These are phyloP conservation scores for Berberis vulgaris DNA, from an alignment of 164 flowering plant genomes.

Conservation along the genomic window DNA sequence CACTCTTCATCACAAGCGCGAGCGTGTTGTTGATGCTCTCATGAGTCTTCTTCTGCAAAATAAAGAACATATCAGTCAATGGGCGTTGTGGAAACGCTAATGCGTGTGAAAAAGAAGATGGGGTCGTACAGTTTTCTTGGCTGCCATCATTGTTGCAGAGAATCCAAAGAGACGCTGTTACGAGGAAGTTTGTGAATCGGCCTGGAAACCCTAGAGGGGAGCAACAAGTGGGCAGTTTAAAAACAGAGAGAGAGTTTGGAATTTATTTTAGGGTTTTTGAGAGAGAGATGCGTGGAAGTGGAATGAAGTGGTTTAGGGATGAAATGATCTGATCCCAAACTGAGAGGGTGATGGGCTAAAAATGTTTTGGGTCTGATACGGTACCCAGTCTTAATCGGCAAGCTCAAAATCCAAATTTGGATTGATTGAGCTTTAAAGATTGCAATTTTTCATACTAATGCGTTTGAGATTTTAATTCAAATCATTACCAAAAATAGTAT, in stretches of 20 bases:
- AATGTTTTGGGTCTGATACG: neutral
- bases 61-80: neutral
- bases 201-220: neutral
- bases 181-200: neutral
- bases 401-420: too few species aligned
- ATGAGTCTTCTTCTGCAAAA: slow-evolving; percentile 69
- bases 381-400: too few species aligned
- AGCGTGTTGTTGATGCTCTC: slow-evolving; percentile 75
- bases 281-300: too few species aligned
- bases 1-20: slow-evolving; percentile 83
- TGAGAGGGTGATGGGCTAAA: neutral
- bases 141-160: slow-evolving; percentile 4
- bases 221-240: neutral
- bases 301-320: neutral
- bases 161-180: neutral
- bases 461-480: too few species aligned
- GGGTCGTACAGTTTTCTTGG: slow-evolving; percentile 4
- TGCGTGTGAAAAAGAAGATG: neutral
- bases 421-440: too few species aligned
- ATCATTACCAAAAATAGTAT: too few species aligned
- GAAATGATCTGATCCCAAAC: neutral
- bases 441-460: too few species aligned
- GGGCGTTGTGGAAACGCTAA: neutral
- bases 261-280: neutral
- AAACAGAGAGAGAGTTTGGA: neutral